Conservation (phyloP, 2,329 filamentous ascomycete genomes). For the Arachnomyces sp. region DNA sequence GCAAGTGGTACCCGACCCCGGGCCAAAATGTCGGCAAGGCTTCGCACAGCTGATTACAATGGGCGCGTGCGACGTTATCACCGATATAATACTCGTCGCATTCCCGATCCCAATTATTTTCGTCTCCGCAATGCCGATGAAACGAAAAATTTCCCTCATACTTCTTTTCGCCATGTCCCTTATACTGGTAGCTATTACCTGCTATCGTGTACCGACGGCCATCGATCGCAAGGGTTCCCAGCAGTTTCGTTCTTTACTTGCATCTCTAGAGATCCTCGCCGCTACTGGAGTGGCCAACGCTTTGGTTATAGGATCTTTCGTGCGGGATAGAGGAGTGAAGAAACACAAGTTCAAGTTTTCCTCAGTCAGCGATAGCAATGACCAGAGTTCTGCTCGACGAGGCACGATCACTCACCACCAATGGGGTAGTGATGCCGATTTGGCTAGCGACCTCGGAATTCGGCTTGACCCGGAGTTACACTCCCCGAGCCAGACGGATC, state of each 20-base stretch:
- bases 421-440: slow-evolving; percentile 86
- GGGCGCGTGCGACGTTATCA: slow-evolving; percentile 81
- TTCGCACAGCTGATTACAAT: slow-evolving; percentile 83
- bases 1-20: slow-evolving; percentile 80
- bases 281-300: slow-evolving; percentile 82
- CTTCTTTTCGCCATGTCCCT: slow-evolving; percentile 79
- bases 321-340: slow-evolving; percentile 83
- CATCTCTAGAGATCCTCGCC: slow-evolving; percentile 83
- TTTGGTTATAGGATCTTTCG: slow-evolving; percentile 83
- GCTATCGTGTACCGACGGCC: slow-evolving; percentile 73
- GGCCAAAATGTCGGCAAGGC: slow-evolving; percentile 74
- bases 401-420: slow-evolving; percentile 59
- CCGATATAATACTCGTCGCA: slow-evolving; percentile 76
- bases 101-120: slow-evolving; percentile 88
- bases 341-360: slow-evolving; percentile 63
- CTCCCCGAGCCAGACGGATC: slow-evolving; percentile 23
- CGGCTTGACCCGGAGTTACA: slow-evolving; percentile 50
- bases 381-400: slow-evolving; percentile 30
- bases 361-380: slow-evolving; percentile 43
- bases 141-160: slow-evolving; percentile 71
- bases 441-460: slow-evolving; percentile 73
- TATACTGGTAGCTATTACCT: slow-evolving; percentile 68
- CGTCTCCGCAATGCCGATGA: slow-evolving; percentile 64
- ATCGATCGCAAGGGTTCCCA: slow-evolving; percentile 65
- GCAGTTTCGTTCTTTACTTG: slow-evolving; percentile 79